Conservation (phyloP, 176 grass and related monocot genomes). For the Triticum monococcum region DNA sequence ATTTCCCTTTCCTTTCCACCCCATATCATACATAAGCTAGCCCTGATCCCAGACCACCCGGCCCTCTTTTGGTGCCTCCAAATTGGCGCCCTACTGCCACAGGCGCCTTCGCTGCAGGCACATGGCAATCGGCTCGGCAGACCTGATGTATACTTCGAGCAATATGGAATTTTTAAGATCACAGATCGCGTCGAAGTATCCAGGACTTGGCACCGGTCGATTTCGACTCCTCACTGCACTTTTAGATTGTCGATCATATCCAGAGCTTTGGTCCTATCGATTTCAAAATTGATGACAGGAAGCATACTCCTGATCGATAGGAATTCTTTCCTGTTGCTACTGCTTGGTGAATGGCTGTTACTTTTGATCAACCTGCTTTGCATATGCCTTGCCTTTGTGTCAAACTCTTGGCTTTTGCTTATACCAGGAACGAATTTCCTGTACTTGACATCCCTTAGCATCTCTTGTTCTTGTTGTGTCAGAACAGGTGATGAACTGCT, state of each 20-base stretch:
- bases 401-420: constrained; percentile 97
- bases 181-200: neutral
- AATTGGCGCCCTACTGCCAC: neutral
- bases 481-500: constrained; percentile 59
- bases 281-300: constrained; percentile 82
- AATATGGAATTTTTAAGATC: constrained; percentile 28
- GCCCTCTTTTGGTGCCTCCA: neutral
- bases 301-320: constrained; percentile 67
- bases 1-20: constrained; percentile 12
- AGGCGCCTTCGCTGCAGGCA: neutral
- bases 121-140: neutral
- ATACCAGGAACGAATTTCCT: constrained; percentile 84
- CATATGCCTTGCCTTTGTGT: constrained; percentile 46
- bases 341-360: constrained; percentile 88
- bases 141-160: constrained; percentile 16
- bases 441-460: constrained; percentile 83
- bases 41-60: constrained; percentile 19
- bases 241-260: constrained; percentile 85
- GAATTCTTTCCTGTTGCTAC: constrained; percentile 61
- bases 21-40: constrained; percentile 48
- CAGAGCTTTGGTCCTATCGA: constrained; percentile 77
- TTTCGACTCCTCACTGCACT: constrained; percentile 32
- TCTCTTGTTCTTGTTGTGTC: constrained; percentile 92
- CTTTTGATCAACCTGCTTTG: constrained; percentile 89
- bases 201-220: neutral